Conservation (phyloP, 176 grass and related monocot genomes). For the Eragrostis nindensis region DNA sequence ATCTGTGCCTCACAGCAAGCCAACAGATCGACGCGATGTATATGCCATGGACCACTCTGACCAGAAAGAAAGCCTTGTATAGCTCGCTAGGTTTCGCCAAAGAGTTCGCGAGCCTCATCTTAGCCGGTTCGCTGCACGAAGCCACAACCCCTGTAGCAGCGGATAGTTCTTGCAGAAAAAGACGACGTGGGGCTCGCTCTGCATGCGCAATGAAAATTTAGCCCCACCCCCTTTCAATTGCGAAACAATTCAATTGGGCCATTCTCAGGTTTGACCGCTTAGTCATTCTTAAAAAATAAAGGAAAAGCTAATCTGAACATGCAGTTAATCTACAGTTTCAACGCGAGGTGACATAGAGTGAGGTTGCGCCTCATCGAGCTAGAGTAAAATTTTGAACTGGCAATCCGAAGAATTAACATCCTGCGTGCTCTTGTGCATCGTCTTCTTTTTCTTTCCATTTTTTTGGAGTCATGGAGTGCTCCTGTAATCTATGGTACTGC, state of each 20-base stretch:
- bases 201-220: not conserved
- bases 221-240: not conserved
- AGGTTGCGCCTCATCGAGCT: not conserved
- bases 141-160: constrained; percentile 33
- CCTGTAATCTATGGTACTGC: not conserved
- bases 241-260: not conserved
- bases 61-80: constrained; percentile 37
- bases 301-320: not conserved
- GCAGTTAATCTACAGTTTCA: constrained; percentile 17
- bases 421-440: no score
- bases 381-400: not conserved
- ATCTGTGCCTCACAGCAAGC: not conserved
- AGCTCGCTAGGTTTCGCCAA: constrained; percentile 23
- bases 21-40: constrained; percentile 3
- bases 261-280: constrained; percentile 16
- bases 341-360: not conserved
- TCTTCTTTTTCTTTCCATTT: no score
- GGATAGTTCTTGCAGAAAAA: not conserved
- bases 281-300: not conserved
- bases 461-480: no score
- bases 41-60: constrained; percentile 42
- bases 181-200: not conserved
- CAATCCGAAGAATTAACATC: not conserved
- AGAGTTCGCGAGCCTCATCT: not conserved
- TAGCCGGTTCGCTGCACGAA: constrained; percentile 4